phyloP scores from a whole-genome alignment of 495 filamentous ascomycete species.

The Sphaerosporella brunnea region DNA sequence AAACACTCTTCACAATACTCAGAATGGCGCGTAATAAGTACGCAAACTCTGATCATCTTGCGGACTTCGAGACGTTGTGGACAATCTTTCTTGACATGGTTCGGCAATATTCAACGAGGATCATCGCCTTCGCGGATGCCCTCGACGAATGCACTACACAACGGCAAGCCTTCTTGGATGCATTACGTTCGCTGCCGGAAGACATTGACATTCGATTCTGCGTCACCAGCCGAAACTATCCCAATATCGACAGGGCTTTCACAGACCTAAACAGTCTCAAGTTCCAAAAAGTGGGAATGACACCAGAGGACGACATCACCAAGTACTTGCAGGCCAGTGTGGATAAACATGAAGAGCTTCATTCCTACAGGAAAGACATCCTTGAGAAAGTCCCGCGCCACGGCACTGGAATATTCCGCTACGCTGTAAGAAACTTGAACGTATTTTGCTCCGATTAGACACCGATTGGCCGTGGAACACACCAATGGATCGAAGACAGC shows the following conservation, averaged over 20 bases:
- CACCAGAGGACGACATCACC: no score
- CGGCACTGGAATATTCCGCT: slow-evolving; percentile 6
- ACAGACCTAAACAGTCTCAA: no score
- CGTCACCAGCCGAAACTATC: not conserved
- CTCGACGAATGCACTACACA: not conserved
- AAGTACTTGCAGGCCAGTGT: no score
- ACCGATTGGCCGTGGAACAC: not conserved
- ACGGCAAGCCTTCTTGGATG: not conserved
- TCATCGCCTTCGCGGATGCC: not conserved
- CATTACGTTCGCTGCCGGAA: not conserved
- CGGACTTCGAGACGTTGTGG: not conserved
- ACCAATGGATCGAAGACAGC: no score
- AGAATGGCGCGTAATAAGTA: not conserved
- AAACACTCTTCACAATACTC: not conserved
- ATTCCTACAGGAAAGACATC: not conserved
- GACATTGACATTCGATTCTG: not conserved
- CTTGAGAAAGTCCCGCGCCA: not conserved
- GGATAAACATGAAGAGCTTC: no score
- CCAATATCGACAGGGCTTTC: not conserved
- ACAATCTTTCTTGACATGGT: slow-evolving; percentile 1
- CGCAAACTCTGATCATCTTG: not conserved
- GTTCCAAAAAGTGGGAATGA: no score
- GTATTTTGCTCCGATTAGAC: slow-evolving; percentile 3
- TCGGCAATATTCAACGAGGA: not conserved
- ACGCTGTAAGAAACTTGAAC: slow-evolving; percentile 4